Evolutionary conservation across 2,329 filamentous ascomycete species (phyloP), one percentile per base, ranked within the genome.

Genomic region (Fusarium circinatum): DNA sequence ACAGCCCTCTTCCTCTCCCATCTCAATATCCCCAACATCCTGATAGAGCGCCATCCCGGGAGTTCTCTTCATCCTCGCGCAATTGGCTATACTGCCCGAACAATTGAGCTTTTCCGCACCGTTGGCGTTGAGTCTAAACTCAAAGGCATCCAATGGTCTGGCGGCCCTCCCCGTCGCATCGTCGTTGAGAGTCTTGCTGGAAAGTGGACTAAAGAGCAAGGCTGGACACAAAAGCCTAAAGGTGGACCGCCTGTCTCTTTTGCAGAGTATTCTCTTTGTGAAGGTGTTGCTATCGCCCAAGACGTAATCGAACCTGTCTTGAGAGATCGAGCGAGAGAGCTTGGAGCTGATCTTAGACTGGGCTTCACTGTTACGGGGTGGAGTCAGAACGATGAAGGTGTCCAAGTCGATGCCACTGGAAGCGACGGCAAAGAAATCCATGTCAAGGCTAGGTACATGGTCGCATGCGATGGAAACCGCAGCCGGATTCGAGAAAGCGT

Each of bases 261-360:
- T 22, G 15, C n/a, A 1, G 18, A 52, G 1, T 45, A 65, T 30
- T 75, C 73, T 1, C 74, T 78, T 41, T 63, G 69, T 26, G 66
- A 39, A 8, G 81, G 80, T 4, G 76, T 79, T 5, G 79, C 78
- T 10, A 78, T 80, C 0, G 79, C 84, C 1, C 84, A 85, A 44
- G 83, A 85, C 68, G 76, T 79, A 30, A 73, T 85, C 14, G 84
- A 86, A 52, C 81, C 81, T 3, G 78, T 85, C 8, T 75, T 86
- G 7, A 71, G 81, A 18, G 65, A 78, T 15, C 65, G 74, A 1
- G 84, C 82, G 10, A 48, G 75, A 12, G 75, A 81, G 49, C 76
- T 78, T 14, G 81, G 82, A 3, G 81, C 75, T 2, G 82, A 84
- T 55, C 68, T 83, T 8, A 77, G 80, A 8, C 83, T 83, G 20